Conservation (phyloP, 139 green algal species). For the Chlorella sp. region DNA sequence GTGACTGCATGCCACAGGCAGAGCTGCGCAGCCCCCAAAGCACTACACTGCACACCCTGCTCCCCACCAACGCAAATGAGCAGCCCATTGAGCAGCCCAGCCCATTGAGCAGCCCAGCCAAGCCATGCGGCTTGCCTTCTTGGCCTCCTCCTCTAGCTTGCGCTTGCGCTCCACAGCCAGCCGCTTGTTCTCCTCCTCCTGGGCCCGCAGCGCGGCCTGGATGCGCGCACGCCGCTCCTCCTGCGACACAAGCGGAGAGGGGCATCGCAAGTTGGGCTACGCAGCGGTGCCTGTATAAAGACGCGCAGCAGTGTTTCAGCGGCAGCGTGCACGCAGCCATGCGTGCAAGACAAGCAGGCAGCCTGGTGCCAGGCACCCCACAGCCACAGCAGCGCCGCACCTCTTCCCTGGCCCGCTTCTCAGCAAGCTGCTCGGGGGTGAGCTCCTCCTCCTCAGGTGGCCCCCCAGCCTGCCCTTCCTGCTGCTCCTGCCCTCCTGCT, state of each 20-base stretch:
- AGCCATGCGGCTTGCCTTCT: constrained; percentile 6
- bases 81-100: no score
- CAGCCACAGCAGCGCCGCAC: neutral
- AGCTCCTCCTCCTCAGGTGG: neutral
- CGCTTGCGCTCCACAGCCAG: constrained; percentile 49
- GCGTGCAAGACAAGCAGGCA: no score
- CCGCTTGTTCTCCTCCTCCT: constrained; percentile 57
- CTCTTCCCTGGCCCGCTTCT: constrained; percentile 4
- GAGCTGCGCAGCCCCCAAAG: no score
- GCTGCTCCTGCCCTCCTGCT: neutral
- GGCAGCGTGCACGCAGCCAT: no score
- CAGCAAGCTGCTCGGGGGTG: neutral
- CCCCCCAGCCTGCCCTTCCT: neutral
- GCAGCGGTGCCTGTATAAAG: no score
- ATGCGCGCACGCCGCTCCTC: constrained; percentile 60
- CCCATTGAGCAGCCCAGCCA: no score
- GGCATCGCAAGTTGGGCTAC: neutral
- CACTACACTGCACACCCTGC: no score
- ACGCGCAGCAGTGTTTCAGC: no score
- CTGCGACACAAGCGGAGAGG: neutral
- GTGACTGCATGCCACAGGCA: no score
- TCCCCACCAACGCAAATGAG: no score
- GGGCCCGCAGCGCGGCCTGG: constrained; percentile 33
- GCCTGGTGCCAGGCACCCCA: no score
- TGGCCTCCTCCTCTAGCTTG: constrained; percentile 24